Conservation (phyloP, 2,329 filamentous ascomycete genomes). For the Exophiala spinifera region DNA sequence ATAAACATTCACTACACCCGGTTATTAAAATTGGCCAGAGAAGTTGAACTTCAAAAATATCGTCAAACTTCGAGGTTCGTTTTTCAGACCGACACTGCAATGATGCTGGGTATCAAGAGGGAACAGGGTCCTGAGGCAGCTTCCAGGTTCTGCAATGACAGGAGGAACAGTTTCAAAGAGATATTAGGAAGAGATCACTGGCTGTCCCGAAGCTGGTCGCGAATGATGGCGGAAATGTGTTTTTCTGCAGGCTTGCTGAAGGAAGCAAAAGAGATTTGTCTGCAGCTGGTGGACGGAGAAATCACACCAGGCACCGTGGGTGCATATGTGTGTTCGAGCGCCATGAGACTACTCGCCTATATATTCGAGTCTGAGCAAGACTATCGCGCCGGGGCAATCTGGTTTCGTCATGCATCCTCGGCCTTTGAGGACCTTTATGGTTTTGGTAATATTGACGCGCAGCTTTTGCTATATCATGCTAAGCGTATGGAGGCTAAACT, state of each 20-base stretch:
- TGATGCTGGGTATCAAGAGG: background rate
- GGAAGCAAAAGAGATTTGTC: background rate
- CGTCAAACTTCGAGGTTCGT: background rate
- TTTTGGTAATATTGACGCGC: background rate
- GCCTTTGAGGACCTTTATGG: background rate
- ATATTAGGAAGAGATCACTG: background rate
- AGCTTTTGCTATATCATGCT: background rate
- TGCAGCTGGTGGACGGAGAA: background rate
- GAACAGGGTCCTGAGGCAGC: background rate
- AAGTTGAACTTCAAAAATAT: constrained; percentile 1
- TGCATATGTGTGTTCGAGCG: background rate
- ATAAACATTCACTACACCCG: background rate
- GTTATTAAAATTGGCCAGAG: constrained; percentile 1
- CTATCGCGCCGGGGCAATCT: background rate
- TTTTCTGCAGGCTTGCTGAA: background rate
- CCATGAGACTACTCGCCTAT: background rate
- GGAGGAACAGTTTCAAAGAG: background rate
- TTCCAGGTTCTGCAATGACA: background rate
- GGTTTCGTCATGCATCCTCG: background rate
- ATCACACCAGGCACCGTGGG: background rate
- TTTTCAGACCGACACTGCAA: background rate
- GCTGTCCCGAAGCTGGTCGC: background rate
- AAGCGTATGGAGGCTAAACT: background rate
- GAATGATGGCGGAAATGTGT: background rate
- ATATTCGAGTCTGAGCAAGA: background rate